A percentile compares a stretch with the other conserved stretches of the same genome.
phyloP scores from a whole-genome alignment of 441 rosid genomes.

The Euphorbia celastroides region DNA sequence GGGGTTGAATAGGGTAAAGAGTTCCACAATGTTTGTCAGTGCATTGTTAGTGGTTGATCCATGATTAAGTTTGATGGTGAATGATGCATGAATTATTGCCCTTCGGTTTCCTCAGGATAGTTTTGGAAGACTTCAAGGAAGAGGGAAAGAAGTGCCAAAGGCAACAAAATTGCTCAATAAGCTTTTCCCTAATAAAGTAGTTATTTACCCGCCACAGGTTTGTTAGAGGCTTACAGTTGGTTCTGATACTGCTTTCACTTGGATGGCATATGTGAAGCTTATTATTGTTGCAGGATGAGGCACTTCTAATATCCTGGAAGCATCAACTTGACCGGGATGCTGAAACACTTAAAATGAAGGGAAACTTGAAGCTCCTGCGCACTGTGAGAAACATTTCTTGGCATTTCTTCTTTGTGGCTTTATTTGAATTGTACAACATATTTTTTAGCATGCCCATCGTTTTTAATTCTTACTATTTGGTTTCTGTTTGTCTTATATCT shows the following conservation, averaged over 20 bases:
- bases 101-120: conserved; percentile 52
- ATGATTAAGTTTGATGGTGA: neutral
- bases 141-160: conserved; percentile 77
- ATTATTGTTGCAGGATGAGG: conserved; percentile 49
- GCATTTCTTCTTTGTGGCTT: neutral
- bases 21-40: neutral
- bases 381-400: conserved; percentile 36
- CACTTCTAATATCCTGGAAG: conserved; percentile 60
- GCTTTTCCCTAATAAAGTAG: conserved; percentile 77
- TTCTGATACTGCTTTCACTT: neutral
- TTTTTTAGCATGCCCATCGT: neutral
- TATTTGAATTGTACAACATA: no score
- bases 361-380: conserved; percentile 55
- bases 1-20: neutral
- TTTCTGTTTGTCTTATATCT: neutral
- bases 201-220: conserved; percentile 78
- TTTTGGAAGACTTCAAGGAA: conserved; percentile 69
- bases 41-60: neutral
- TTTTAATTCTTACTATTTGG: neutral
- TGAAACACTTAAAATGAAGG: conserved; percentile 78
- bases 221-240: conserved; percentile 4
- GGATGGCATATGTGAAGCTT: conserved; percentile 13
- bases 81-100: conserved; percentile 13
- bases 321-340: conserved; percentile 65
- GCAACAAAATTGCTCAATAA: conserved; percentile 58